A percentile compares a stretch with the other conserved stretches of the same genome.
Evolutionary conservation across 176 grass and related monocot species (phyloP).

Genomic region (Carex scoparia): DNA sequence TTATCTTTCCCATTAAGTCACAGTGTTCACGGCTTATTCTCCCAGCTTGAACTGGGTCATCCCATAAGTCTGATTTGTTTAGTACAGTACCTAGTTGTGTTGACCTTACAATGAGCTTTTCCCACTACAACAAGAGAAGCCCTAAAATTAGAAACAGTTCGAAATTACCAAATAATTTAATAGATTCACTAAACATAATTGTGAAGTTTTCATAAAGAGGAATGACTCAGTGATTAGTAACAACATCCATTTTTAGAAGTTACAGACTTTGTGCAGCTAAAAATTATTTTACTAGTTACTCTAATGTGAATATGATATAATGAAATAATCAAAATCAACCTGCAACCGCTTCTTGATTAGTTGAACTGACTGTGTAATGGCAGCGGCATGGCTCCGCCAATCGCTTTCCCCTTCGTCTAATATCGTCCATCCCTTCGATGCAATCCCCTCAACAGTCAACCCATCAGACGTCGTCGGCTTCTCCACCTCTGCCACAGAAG

Average conservation of each 20-base stretch:
- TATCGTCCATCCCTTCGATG: constrained; percentile 78
- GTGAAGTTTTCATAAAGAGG: not conserved
- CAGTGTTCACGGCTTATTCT: constrained; percentile 80
- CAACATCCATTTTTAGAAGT: not conserved
- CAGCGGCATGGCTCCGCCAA: constrained; percentile 89
- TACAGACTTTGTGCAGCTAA: not conserved
- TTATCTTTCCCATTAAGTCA: constrained; percentile 76
- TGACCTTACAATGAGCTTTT: constrained; percentile 57
- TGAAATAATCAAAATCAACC: constrained; percentile 34
- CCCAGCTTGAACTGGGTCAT: constrained; percentile 74
- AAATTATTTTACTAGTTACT: not conserved
- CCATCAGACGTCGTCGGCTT: constrained; percentile 61
- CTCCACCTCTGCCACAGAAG: constrained; percentile 27
- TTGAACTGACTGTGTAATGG: constrained; percentile 73
- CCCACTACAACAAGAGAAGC: constrained; percentile 53
- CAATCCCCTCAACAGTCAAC: constrained; percentile 63
- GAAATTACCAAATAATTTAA: not conserved
- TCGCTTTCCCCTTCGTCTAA: constrained; percentile 69
- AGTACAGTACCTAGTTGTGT: constrained; percentile 55
- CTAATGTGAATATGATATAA: not conserved
- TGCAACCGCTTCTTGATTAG: constrained; percentile 91
- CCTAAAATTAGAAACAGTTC: not conserved
- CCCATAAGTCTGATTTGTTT: constrained; percentile 86
- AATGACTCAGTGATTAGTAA: not conserved
- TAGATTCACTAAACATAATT: not conserved